Conservation (phyloP, 2,329 filamentous ascomycete species). For the Grosmannia huntii region DNA sequence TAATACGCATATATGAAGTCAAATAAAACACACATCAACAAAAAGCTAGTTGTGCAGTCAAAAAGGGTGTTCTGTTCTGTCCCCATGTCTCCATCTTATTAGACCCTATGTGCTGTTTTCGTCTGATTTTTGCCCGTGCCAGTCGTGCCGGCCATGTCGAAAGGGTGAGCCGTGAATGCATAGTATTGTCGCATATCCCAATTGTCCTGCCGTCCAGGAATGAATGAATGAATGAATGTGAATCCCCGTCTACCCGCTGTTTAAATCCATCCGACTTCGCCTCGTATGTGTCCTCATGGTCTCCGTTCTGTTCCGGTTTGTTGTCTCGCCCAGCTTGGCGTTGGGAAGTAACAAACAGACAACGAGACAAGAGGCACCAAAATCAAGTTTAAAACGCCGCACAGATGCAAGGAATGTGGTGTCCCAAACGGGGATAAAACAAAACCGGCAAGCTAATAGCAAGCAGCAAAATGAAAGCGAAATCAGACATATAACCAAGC, state of each 20-base stretch:
- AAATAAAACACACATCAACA: neutral
- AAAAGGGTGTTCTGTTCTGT: neutral
- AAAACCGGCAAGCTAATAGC: neutral
- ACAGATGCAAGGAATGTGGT: conserved; percentile 12
- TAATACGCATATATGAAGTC: no score
- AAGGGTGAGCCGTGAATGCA: neutral
- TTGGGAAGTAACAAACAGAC: neutral
- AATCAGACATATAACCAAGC: neutral
- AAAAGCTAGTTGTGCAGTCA: neutral
- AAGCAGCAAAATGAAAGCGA: neutral
- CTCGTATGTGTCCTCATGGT: neutral
- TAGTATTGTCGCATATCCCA: neutral
- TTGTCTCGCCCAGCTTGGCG: neutral
- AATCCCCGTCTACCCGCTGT: neutral
- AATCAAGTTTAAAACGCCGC: conserved; percentile 5
- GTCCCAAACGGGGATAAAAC: neutral
- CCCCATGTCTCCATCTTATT: neutral
- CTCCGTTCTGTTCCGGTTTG: neutral
- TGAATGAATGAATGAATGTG: conserved; percentile 2
- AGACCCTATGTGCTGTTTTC: neutral
- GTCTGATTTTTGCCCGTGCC: neutral
- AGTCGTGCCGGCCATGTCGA: neutral
- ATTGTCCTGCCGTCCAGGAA: neutral
- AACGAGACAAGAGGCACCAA: neutral
- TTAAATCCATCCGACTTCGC: neutral